Base-by-base conservation (phyloP, 73 alveolate genomes). In the Tetrahymena malaccensis region DNA sequence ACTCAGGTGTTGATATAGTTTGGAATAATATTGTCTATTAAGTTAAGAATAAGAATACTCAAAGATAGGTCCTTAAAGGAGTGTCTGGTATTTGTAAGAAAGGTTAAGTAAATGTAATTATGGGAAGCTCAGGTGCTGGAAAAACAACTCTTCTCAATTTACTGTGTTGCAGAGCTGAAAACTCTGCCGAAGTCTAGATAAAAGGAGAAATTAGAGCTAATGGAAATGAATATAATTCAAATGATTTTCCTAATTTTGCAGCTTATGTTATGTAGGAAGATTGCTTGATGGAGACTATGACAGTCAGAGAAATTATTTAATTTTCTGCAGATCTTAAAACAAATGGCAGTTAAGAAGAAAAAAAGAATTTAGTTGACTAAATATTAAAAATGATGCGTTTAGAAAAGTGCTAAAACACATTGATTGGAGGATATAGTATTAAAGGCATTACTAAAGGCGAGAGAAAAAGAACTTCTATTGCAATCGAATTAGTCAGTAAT, bases 401-500 rank as follows among this genome's bases (percentile, higher is more conserved):
- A 8, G 27, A 96, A 55, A 96, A 97, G 85, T 97, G 98, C 94
- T 84, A 96, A 94, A 97, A 98, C 94, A 96, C 98, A 15, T 93
- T 95, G 85, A 96, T 98, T 16, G 99, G 99, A 19, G 98, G 98
- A 56, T 96, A 97, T 21, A 94, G 94, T 22, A 85, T 96, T 3
- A 97, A 97, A 94, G 99, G 99, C 34, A 97, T 98, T 57, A 97
- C 99, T 0, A 99, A 99, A 25, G 99, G 99, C 55, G 99, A 98
- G 89, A 94, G 98, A 89, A 98, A 97, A 94, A 94, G 99, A 50
- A 97, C 98, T 40, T 98, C 99, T 16, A 98, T 98, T 7, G 99
- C 99, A n/a, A 98, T 97, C 94, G 99, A 98, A 96, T 96, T 98
- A 89, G 97, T 98, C 50, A 97, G 98, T 70, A 97, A 98, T 94